Conservation (phyloP, 2,329 filamentous ascomycete genomes). For the Ophiocordyceps camponoti-saundersi region DNA sequence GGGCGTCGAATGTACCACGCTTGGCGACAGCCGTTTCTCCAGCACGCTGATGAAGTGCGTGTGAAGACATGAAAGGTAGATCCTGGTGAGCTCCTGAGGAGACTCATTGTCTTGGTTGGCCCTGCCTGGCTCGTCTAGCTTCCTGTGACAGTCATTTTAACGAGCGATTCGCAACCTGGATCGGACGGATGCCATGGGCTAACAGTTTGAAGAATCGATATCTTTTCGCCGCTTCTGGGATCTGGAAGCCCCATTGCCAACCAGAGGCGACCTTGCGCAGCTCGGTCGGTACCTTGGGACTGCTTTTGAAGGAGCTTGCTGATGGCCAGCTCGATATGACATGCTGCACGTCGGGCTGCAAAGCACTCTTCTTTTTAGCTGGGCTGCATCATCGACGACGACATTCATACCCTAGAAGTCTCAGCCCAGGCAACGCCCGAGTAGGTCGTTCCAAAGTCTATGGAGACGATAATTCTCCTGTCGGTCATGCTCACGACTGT, state of each 20-base stretch:
- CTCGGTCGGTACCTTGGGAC: constrained; percentile 30
- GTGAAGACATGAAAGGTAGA: constrained; percentile 30
- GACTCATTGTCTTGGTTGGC: constrained; percentile 15
- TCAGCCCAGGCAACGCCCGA: constrained; percentile 36
- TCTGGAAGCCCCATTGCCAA: constrained; percentile 32
- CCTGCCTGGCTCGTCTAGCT: constrained; percentile 16
- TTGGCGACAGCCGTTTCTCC: constrained; percentile 21
- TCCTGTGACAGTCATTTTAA: constrained; percentile 8
- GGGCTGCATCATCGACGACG: neutral
- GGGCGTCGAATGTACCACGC: constrained; percentile 23
- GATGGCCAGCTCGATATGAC: constrained; percentile 28
- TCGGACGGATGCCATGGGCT: constrained; percentile 6
- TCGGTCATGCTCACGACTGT: constrained; percentile 11
- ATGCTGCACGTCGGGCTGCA: constrained; percentile 20
- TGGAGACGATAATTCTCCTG: constrained; percentile 30
- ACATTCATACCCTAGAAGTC: constrained; percentile 16
- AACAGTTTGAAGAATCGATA: constrained; percentile 32
- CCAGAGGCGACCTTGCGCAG: constrained; percentile 22
- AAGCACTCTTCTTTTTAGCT: constrained; percentile 7
- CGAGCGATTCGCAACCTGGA: neutral
- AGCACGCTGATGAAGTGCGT: constrained; percentile 28
- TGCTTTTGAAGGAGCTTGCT: constrained; percentile 13
- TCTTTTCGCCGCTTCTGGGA: constrained; percentile 21
- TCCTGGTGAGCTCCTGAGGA: constrained; percentile 17
- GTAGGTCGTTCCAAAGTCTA: constrained; percentile 41